phyloP scores from a whole-genome alignment of 23 red algal genomes.

The Gracilaria domingensis region DNA sequence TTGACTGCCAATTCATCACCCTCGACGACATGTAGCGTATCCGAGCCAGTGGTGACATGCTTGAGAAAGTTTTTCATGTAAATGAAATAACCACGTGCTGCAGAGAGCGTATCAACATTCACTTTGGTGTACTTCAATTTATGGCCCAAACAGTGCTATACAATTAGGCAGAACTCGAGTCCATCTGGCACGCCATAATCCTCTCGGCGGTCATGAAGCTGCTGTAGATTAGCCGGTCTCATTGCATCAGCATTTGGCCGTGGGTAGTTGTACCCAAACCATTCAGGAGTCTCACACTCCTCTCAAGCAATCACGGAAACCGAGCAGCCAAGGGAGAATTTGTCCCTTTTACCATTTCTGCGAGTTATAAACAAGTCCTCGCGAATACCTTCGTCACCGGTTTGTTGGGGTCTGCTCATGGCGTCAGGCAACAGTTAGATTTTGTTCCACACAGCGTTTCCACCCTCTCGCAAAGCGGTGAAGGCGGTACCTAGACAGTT shows the following conservation, averaged over 20 bases:
- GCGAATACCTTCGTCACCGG: constrained; percentile 24
- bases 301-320: constrained; percentile 64
- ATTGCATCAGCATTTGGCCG: constrained; percentile 56
- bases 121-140: constrained; percentile 43
- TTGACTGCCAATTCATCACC: constrained; percentile 53
- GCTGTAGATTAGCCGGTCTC: constrained; percentile 36
- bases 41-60: constrained; percentile 36
- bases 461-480: constrained; percentile 42
- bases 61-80: constrained; percentile 69
- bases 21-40: constrained; percentile 34
- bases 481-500: constrained; percentile 52
- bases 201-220: constrained; percentile 44
- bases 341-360: constrained; percentile 49
- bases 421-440: constrained; percentile 57
- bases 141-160: constrained; percentile 48
- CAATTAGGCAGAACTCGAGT: constrained; percentile 42
- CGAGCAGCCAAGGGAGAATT: constrained; percentile 41
- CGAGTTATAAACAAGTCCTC: constrained; percentile 55
- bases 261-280: constrained; percentile 62
- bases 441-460: constrained; percentile 30
- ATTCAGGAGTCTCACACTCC: constrained; percentile 60
- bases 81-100: constrained; percentile 62
- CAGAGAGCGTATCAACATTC: constrained; percentile 58
- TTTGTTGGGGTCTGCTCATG: constrained; percentile 30
- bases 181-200: constrained; percentile 53